These are phyloP conservation scores for Colletotrichum kahawae DNA, from an alignment of 2,329 filamentous ascomycete species.

Conservation along the genomic window DNA sequence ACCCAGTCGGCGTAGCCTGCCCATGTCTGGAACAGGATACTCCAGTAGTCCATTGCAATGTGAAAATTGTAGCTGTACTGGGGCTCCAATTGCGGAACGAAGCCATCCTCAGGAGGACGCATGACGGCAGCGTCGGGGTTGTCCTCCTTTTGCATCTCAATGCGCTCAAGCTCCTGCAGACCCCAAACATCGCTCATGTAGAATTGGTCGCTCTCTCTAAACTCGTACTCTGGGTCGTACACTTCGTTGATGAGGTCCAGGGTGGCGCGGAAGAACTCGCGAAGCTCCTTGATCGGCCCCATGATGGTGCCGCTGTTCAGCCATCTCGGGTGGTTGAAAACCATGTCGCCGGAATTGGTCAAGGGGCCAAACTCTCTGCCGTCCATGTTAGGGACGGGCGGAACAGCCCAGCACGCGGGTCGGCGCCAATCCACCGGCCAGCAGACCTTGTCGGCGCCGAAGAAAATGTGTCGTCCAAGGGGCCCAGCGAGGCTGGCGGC, in stretches of 20 bases:
- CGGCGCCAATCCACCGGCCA: conserved; percentile 40
- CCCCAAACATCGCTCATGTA: conserved; percentile 48
- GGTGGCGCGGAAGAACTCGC: conserved; percentile 33
- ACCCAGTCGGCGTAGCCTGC: conserved; percentile 39
- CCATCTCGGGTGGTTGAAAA: conserved; percentile 40
- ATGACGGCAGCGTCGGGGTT: conserved; percentile 21
- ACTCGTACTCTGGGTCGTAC: conserved; percentile 34
- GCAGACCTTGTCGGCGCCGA: conserved; percentile 51
- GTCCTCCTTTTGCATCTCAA: conserved; percentile 28
- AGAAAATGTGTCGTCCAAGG: conserved; percentile 44
- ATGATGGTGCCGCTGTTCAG: conserved; percentile 53
- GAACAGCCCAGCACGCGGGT: conserved; percentile 45
- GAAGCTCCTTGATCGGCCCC: conserved; percentile 39
- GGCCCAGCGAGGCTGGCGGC: conserved; percentile 33
- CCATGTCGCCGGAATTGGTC: conserved; percentile 34
- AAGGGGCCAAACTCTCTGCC: conserved; percentile 39
- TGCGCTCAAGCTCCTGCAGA: conserved; percentile 45
- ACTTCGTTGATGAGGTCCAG: conserved; percentile 35
- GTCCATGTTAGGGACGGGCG: conserved; percentile 36
- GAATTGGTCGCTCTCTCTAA: conserved; percentile 45
- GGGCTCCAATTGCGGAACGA: conserved; percentile 23
- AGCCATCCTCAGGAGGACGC: conserved; percentile 24
- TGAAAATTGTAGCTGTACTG: conserved; percentile 31
- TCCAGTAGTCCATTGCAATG: conserved; percentile 45
- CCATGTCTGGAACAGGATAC: conserved; percentile 43